phyloP scores from a whole-genome alignment of 2,329 filamentous ascomycete species.

The Epicoccum sorghinum region DNA sequence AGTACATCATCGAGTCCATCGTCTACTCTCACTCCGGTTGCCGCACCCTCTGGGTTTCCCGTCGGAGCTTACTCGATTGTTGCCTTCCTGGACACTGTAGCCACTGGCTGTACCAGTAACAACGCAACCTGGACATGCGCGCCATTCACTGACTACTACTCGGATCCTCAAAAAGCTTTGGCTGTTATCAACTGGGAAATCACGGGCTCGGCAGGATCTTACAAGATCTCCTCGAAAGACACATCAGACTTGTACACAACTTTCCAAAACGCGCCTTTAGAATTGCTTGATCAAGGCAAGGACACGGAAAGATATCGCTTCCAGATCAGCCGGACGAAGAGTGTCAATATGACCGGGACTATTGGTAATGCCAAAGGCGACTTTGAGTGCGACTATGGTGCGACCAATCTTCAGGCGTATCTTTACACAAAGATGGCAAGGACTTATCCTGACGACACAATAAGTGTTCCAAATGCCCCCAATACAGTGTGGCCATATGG shows the following conservation, averaged over 20 bases:
- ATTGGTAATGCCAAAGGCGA: conserved; percentile 54
- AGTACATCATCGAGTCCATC: conserved; percentile 20
- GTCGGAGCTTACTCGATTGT: conserved; percentile 67
- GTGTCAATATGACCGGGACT: conserved; percentile 56
- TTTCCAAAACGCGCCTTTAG: conserved; percentile 61
- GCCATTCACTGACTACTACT: conserved; percentile 60
- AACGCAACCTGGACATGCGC: conserved; percentile 67
- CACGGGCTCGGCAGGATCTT: conserved; percentile 46
- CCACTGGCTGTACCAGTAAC: conserved; percentile 64
- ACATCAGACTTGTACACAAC: conserved; percentile 60
- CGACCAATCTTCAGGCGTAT: conserved; percentile 61
- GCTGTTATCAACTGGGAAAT: conserved; percentile 70
- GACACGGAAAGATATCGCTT: conserved; percentile 65
- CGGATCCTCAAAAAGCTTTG: conserved; percentile 48
- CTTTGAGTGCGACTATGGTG: conserved; percentile 64
- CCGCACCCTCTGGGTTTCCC: conserved; percentile 57
- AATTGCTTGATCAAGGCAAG: conserved; percentile 55
- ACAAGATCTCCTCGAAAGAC: conserved; percentile 61
- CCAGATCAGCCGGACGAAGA: conserved; percentile 59
- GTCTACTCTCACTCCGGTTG: conserved; percentile 22
- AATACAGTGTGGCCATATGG: conserved; percentile 46
- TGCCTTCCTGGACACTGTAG: conserved; percentile 61
- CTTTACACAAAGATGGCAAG: conserved; percentile 64
- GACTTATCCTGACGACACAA: conserved; percentile 44
- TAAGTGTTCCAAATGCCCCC: conserved; percentile 34